Percentiles rank a stretch among this genome's conserved stretches.
Evolutionary conservation across 2,329 filamentous ascomycete species (phyloP).

Genomic region (Grosmannia huntii): DNA sequence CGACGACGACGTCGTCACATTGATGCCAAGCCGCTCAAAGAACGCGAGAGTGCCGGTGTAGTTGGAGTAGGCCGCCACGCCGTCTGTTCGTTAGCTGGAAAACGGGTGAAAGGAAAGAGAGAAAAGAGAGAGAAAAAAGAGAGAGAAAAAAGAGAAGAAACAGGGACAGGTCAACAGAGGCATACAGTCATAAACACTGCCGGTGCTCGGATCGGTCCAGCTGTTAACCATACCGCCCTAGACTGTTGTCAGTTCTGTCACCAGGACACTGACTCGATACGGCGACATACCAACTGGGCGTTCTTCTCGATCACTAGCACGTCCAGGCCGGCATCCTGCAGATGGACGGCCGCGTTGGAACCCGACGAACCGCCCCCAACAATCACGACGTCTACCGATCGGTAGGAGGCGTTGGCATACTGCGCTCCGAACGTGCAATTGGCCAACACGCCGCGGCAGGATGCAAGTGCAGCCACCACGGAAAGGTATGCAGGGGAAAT

Average conservation of each 20-base stretch:
- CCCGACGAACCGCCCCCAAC: conserved; percentile 26
- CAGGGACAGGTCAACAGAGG: too few species aligned
- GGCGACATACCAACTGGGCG: conserved; percentile 16
- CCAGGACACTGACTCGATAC: not conserved
- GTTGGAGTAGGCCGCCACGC: conserved; percentile 25
- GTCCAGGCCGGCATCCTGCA: conserved; percentile 22
- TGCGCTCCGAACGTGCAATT: not conserved
- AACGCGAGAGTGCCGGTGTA: conserved; percentile 26
- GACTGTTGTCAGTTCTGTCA: not conserved
- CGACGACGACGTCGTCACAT: conserved; percentile 13
- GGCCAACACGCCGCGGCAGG: not conserved
- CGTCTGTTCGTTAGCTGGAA: conserved; percentile 6
- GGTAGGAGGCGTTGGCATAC: not conserved
- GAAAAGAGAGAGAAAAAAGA: too few species aligned
- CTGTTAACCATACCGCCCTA: conserved; percentile 37
- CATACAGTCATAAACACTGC: conserved; percentile 18
- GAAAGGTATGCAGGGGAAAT: not conserved
- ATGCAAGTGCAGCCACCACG: not conserved
- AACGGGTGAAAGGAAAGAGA: not conserved
- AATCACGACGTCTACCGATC: conserved; percentile 19
- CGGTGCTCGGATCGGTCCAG: conserved; percentile 28
- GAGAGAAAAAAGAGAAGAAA: too few species aligned
- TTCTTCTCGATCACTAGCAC: conserved; percentile 24
- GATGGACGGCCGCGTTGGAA: conserved; percentile 22
- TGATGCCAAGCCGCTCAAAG: conserved; percentile 30